Evolutionary conservation across 805 yeast species (phyloP).

Genomic region (Middelhovenomyces tepae): DNA sequence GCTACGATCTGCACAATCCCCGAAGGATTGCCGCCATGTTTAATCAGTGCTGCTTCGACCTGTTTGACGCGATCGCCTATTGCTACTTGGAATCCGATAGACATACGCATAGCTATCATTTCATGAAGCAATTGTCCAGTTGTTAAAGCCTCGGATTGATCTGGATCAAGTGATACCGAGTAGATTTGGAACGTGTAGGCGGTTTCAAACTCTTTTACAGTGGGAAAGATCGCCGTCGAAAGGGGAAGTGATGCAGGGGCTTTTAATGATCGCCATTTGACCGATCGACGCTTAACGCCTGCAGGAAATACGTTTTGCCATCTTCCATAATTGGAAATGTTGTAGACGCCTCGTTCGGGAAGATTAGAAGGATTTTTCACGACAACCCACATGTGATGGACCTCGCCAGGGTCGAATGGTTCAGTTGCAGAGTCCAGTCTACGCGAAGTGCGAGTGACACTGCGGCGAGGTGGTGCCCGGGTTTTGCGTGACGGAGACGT

Average conservation of each 20-base stretch:
- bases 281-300: constrained; percentile 51
- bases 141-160: constrained; percentile 43
- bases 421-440: too few relatives aligned
- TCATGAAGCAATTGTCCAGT: constrained; percentile 65
- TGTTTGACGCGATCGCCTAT: constrained; percentile 57
- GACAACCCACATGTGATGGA: constrained; percentile 46
- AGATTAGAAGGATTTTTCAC: constrained; percentile 73
- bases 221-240: constrained; percentile 70
- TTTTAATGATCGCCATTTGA: constrained; percentile 88
- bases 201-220: constrained; percentile 53
- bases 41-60: constrained; percentile 55
- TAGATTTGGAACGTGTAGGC: constrained; percentile 80
- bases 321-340: constrained; percentile 59
- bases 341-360: constrained; percentile 43
- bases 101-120: constrained; percentile 74
- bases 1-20: constrained; percentile 52
- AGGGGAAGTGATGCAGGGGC: constrained; percentile 91
- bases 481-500: too few relatives aligned
- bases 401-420: constrained; percentile 3
- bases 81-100: constrained; percentile 87
- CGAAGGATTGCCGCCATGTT: constrained; percentile 48
- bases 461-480: too few relatives aligned
- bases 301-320: constrained; percentile 90
- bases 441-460: too few relatives aligned
- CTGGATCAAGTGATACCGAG: constrained; percentile 57